These are phyloP conservation scores for Pilobolus umbonatus DNA, from an alignment of 192 early-diverging fungal genomes.

Conservation along the genomic window DNA sequence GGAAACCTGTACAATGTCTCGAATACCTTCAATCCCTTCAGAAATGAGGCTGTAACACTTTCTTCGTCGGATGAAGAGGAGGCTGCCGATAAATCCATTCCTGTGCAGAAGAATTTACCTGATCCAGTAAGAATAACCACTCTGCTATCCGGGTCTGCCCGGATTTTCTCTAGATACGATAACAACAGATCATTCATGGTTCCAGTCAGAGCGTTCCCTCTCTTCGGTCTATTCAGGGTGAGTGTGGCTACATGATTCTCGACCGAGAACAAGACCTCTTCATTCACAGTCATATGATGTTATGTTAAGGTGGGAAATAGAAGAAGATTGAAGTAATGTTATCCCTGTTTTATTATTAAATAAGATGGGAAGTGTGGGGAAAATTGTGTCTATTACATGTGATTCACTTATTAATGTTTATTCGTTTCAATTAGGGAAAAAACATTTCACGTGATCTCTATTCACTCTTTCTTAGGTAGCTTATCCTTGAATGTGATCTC, in stretches of 20 bases:
- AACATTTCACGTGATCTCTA: too few relatives aligned
- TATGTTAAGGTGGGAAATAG: too few relatives aligned
- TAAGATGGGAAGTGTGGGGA: too few relatives aligned
- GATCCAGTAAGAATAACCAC: slow-evolving; percentile 54
- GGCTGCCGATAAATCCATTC: slow-evolving; percentile 50
- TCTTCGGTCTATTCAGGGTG: slow-evolving; percentile 47
- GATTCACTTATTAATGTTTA: too few relatives aligned
- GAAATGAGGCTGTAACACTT: slow-evolving; percentile 18
- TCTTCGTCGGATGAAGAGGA: slow-evolving; percentile 2
- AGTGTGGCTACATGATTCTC: slow-evolving; percentile 41
- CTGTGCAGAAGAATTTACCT: slow-evolving; percentile 63
- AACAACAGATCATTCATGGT: slow-evolving; percentile 43
- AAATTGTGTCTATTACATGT: too few relatives aligned
- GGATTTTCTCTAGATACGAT: slow-evolving; percentile 35
- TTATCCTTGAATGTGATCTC: slow-evolving; percentile 5
- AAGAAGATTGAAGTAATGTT: too few relatives aligned
- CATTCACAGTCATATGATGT: slow-evolving; percentile 10
- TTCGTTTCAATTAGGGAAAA: too few relatives aligned
- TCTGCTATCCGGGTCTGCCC: slow-evolving; percentile 40
- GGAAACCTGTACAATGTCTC: slow-evolving; percentile 38
- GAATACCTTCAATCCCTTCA: slow-evolving; percentile 38
- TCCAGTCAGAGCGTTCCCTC: slow-evolving; percentile 49
- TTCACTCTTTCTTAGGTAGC: background rate
- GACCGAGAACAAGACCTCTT: slow-evolving; percentile 11
- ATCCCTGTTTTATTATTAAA: too few relatives aligned